Conservation (phyloP, 2,329 filamentous ascomycete genomes). For the Colletotrichum sp. region DNA sequence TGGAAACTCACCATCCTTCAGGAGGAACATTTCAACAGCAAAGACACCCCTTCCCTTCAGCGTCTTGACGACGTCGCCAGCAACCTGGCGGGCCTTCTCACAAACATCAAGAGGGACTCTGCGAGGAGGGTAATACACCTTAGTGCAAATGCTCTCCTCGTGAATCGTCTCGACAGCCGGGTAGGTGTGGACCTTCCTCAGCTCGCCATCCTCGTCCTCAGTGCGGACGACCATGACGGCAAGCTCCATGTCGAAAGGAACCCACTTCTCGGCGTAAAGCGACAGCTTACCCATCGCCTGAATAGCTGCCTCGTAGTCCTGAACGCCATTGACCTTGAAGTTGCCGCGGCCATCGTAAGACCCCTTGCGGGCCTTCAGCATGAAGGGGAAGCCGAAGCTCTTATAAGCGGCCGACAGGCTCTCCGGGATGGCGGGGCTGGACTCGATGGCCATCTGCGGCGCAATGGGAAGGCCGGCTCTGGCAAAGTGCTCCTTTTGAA, state of each 20-base stretch:
- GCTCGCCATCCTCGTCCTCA: conserved; percentile 64
- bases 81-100: conserved; percentile 75
- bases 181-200: conserved; percentile 69
- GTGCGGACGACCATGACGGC: conserved; percentile 96
- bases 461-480: conserved; percentile 75
- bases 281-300: conserved; percentile 72
- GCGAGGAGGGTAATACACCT: conserved; percentile 85
- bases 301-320: conserved; percentile 66
- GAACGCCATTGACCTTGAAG: conserved; percentile 51
- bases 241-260: conserved; percentile 83
- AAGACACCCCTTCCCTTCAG: conserved; percentile 93
- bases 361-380: conserved; percentile 90
- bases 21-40: conserved; percentile 94
- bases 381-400: conserved; percentile 80
- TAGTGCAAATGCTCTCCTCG: conserved; percentile 93
- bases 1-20: conserved; percentile 63
- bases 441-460: conserved; percentile 68
- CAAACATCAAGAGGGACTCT: conserved; percentile 66
- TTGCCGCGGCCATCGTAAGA: conserved; percentile 90
- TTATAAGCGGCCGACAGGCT: conserved; percentile 69
- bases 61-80: conserved; percentile 77
- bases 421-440: conserved; percentile 56
- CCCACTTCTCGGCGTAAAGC: conserved; percentile 90
- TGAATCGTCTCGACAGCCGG: conserved; percentile 94
- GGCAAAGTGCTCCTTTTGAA: conserved; percentile 82